A percentile compares a stretch with the other conserved stretches of the same genome.
Evolutionary conservation across 208 protist genomes (phyloP).

Genomic region (Trypanosoma cruzi): DNA sequence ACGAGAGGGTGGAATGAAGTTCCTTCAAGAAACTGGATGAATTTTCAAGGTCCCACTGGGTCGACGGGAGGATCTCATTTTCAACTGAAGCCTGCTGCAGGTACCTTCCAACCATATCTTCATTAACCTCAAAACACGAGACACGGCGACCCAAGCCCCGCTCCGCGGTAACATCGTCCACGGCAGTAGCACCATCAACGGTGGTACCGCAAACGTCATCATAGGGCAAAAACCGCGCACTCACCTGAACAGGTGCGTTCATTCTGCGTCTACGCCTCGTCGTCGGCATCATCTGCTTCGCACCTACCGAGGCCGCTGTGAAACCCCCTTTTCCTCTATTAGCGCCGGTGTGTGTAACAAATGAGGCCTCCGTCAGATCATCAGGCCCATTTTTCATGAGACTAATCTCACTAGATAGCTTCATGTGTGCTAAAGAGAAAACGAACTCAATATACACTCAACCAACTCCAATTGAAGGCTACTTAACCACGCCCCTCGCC

Average conservation of each 20-base stretch:
- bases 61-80: neutral
- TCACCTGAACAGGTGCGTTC: neutral
- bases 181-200: neutral
- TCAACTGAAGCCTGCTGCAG: neutral
- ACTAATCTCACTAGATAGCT: neutral
- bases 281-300: neutral
- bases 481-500: neutral
- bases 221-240: conserved; percentile 23
- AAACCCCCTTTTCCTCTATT: neutral
- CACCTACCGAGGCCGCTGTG: neutral
- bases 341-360: neutral
- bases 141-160: neutral
- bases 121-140: neutral
- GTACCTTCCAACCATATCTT: neutral
- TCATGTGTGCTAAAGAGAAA: neutral
- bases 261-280: neutral
- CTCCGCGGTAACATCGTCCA: neutral
- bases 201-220: conserved; percentile 17
- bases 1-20: neutral
- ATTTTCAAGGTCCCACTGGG: neutral
- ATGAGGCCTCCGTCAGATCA: neutral
- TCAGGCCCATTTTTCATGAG: neutral
- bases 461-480: neutral
- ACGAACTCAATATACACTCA: too few relatives aligned
- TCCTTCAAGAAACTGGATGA: conserved; percentile 12